Evolutionary conservation across 306 rosid genomes (phyloP).

Genomic region (Myrica gale): DNA sequence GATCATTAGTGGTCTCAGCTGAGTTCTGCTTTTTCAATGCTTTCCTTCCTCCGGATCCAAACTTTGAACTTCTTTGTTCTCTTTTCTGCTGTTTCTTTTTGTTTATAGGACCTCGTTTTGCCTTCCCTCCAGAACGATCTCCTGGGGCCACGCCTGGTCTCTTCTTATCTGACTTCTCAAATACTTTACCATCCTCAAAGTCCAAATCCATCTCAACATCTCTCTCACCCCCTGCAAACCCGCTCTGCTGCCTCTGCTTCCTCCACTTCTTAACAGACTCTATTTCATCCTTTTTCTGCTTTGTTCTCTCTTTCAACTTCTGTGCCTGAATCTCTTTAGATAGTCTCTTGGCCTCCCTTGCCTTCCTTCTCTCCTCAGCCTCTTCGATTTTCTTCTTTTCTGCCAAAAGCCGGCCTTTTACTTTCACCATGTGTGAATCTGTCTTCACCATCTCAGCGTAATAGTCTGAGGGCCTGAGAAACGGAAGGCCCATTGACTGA

Average conservation of each 20-base stretch:
- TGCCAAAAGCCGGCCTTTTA: constrained; percentile 62
- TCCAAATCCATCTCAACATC: constrained; percentile 42
- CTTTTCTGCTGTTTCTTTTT: constrained; percentile 51
- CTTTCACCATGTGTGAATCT: constrained; percentile 77
- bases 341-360: constrained; percentile 72
- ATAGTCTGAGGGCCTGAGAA: constrained; percentile 78
- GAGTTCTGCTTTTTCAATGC: constrained; percentile 64
- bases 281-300: constrained; percentile 82
- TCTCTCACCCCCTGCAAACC: constrained; percentile 59
- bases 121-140: constrained; percentile 82
- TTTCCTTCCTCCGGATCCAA: constrained; percentile 82
- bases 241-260: constrained; percentile 89
- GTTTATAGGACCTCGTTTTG: constrained; percentile 41
- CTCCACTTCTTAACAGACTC: constrained; percentile 98
- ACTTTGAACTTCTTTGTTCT: constrained; percentile 57
- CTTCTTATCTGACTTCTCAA: constrained; percentile 65
- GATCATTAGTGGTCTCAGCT: constrained; percentile 56
- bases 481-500: constrained; percentile 65
- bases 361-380: constrained; percentile 88
- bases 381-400: constrained; percentile 81
- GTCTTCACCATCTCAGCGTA: constrained; percentile 94
- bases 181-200: constrained; percentile 72
- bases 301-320: constrained; percentile 77
- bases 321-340: constrained; percentile 80
- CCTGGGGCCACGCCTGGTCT: constrained; percentile 72